Conservation (phyloP, 768 basidiomycete species). For the Agaricus subrufescens region DNA sequence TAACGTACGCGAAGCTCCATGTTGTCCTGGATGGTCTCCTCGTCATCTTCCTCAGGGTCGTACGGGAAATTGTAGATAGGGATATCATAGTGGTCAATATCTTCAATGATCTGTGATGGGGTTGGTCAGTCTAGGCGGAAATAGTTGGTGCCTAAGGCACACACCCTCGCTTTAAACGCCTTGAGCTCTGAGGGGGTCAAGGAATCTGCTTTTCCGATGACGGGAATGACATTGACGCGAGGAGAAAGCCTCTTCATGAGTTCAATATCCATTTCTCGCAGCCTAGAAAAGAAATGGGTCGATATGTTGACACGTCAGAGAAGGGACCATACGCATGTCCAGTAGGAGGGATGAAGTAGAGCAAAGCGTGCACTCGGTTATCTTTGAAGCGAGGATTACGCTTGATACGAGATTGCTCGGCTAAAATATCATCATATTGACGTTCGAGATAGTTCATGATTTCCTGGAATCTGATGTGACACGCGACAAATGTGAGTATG, state of each 20-base stretch:
- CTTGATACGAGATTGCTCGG: slow-evolving; percentile 85
- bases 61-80: slow-evolving; percentile 95
- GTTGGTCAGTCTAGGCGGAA: background rate
- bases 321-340: slow-evolving; percentile 65
- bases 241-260: slow-evolving; percentile 87
- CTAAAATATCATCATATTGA: slow-evolving; percentile 90
- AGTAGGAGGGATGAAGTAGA: slow-evolving; percentile 90
- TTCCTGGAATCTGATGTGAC: slow-evolving; percentile 60
- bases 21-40: slow-evolving; percentile 87
- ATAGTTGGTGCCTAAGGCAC: slow-evolving; percentile 14
- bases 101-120: slow-evolving; percentile 74
- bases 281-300: slow-evolving; percentile 28
- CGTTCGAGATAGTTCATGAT: slow-evolving; percentile 85
- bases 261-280: slow-evolving; percentile 91
- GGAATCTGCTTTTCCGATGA: slow-evolving; percentile 86
- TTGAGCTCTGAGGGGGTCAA: slow-evolving; percentile 75
- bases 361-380: slow-evolving; percentile 80
- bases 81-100: slow-evolving; percentile 86
- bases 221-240: slow-evolving; percentile 91
- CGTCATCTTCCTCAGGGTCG: slow-evolving; percentile 90
- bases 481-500: background rate
- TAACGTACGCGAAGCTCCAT: slow-evolving; percentile 71
- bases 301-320: slow-evolving; percentile 1
- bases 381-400: slow-evolving; percentile 91
- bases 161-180: slow-evolving; percentile 77